Evolutionary conservation across 2,329 filamentous ascomycete species (phyloP).

Genomic region (Cytospora piceicola): DNA sequence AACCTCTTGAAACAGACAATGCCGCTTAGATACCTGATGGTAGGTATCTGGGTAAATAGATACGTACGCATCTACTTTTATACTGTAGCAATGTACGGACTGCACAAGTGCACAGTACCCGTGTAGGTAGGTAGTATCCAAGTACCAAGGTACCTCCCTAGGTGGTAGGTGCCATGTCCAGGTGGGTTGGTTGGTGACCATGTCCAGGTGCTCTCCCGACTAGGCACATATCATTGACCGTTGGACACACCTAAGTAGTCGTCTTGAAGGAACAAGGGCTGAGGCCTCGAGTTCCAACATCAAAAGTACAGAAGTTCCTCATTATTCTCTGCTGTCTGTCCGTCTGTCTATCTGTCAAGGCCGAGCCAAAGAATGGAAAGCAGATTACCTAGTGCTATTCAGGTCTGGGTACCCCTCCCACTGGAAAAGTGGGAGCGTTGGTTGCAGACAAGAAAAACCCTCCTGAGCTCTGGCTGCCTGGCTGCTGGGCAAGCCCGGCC

Average conservation of each 20-base stretch:
- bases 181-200: background rate
- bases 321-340: background rate
- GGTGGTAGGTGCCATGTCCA: background rate
- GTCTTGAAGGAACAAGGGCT: background rate
- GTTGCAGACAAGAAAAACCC: conserved; percentile 11
- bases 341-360: background rate
- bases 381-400: background rate
- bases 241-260: background rate
- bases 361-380: background rate
- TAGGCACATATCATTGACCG: background rate
- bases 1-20: conserved; percentile 3
- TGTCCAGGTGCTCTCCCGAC: background rate
- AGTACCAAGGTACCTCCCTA: background rate
- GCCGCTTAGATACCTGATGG: background rate
- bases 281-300: background rate
- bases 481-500: conserved; percentile 17
- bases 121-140: background rate
- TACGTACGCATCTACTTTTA: background rate
- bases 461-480: conserved; percentile 6
- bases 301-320: conserved; percentile 1
- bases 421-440: background rate
- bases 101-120: background rate
- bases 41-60: too few species aligned
- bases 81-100: background rate
- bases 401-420: background rate